Evolutionary conservation across 140 eudicot species (phyloP).

Genomic region (Stevia rebaudiana): DNA sequence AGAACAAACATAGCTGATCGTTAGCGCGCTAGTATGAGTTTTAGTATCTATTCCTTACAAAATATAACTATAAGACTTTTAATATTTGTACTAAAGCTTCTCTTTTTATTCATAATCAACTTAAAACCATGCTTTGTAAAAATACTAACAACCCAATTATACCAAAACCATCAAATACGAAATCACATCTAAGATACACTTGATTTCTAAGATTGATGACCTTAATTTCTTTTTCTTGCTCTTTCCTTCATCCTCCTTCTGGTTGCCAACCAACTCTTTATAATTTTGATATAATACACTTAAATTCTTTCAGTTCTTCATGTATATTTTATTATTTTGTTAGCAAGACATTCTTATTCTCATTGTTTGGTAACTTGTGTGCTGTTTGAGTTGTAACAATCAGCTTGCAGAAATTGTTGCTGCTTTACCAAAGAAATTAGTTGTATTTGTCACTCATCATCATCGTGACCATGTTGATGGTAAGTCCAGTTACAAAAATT

Average conservation of each 20-base stretch:
- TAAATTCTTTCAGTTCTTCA: not conserved
- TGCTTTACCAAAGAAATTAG: conserved; percentile 70
- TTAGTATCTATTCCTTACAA: not conserved
- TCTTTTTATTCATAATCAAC: not conserved
- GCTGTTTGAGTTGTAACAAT: conserved; percentile 15
- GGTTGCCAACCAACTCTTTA: not conserved
- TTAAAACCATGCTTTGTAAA: not conserved
- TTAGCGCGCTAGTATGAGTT: not conserved
- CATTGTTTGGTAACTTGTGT: conserved; percentile 4
- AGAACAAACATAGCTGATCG: not conserved
- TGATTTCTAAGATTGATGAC: not conserved
- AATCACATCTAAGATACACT: not conserved
- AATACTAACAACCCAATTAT: not conserved
- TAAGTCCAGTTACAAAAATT: conserved; percentile 28
- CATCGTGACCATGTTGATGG: conserved; percentile 96
- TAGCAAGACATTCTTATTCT: not conserved
- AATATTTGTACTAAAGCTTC: not conserved
- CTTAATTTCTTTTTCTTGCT: not conserved
- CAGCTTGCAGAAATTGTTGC: conserved; percentile 76
- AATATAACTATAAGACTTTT: no score
- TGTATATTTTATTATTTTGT: not conserved
- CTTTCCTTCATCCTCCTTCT: not conserved
- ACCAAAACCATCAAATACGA: not conserved
- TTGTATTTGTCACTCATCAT: conserved; percentile 87
- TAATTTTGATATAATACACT: not conserved